Base-by-base conservation (phyloP, 805 yeast species). In the Wickerhamiella parazyma region DNA sequence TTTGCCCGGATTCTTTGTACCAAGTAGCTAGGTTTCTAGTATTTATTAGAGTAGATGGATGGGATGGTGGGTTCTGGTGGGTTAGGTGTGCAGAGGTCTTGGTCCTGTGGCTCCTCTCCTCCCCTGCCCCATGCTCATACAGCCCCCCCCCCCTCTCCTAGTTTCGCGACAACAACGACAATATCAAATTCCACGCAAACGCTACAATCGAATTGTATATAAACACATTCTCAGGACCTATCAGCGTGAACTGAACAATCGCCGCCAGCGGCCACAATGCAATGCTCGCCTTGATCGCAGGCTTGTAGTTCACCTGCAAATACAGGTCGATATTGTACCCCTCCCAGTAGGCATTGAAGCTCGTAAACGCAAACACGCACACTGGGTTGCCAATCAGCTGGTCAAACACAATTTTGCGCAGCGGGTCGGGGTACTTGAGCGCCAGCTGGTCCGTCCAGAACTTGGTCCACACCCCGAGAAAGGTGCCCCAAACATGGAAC, bases 1-100 rank as follows among this genome's bases (percentile, higher is more conserved):
- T 91, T 91, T 62, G 89, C 95, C 50, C 87, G 85, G 59, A 75
- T 89, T 52, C 73, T 89, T 63, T 49, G 54, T 38, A 41, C 48
- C 17, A 50, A 53, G 40, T 54, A 45, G 36, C 12, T 26, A 20
- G n/a, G n/a, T n/a, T n/a, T n/a, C 18, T 18, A 8, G 11, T 33
- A 16, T 33, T 33, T 31, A 31, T 10, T 8, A 14, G 8, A 10
- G n/a, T n/a, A n/a, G n/a, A n/a, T n/a, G n/a, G n/a, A n/a, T 8
- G 24, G 8, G 24, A 21, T 21, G 24, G 24, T 21, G 24, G 8
- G 5, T 6, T 21, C 24, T 21, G 8, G 24, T 21, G 5, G 24
- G 24, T 6, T 21, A 21, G 5, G 8, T 21, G n/a, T n/a, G n/a
- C n/a, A n/a, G n/a, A n/a, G n/a, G n/a, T n/a, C n/a, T n/a, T n/a